Evolutionary conservation across 805 yeast species (phyloP).

Genomic region (Candida vartiovaarae): DNA sequence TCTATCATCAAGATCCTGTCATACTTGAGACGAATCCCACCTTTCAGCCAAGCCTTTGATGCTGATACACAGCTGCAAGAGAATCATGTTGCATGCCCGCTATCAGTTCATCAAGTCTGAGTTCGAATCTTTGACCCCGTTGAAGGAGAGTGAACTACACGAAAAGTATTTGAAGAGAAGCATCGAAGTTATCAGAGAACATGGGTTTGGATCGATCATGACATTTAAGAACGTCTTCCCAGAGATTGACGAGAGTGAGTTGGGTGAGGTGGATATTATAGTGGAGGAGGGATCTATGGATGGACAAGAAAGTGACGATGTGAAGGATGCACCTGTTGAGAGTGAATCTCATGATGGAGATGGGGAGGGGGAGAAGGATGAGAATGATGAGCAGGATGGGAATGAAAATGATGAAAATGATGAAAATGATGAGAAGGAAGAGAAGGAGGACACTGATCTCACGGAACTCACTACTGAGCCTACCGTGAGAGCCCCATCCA

Average conservation of each 20-base stretch:
- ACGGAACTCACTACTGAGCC: conserved; percentile 5
- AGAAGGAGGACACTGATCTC: background rate
- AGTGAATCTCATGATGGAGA: no score
- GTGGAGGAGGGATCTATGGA: background rate
- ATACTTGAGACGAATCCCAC: conserved; percentile 62
- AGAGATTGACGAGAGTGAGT: conserved; percentile 22
- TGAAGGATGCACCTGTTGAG: no score
- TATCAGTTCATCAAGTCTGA: conserved; percentile 60
- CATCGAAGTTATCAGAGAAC: conserved; percentile 81
- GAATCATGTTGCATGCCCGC: conserved; percentile 61
- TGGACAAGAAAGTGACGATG: background rate
- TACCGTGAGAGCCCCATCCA: conserved; percentile 8
- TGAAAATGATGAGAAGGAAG: background rate
- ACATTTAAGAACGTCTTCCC: conserved; percentile 60
- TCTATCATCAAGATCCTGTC: conserved; percentile 72
- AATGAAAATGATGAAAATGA: background rate
- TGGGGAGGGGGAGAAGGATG: no score
- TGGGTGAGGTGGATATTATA: conserved; percentile 10
- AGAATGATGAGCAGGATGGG: no score
- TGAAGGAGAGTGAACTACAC: conserved; percentile 42
- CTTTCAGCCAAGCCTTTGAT: conserved; percentile 29
- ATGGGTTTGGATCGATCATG: conserved; percentile 64
- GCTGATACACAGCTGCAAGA: conserved; percentile 34
- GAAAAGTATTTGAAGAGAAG: conserved; percentile 68
- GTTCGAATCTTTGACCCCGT: conserved; percentile 47